Evolutionary conservation across 169 alveolate genomes (phyloP).

Genomic region (Miamiensis avidus): DNA sequence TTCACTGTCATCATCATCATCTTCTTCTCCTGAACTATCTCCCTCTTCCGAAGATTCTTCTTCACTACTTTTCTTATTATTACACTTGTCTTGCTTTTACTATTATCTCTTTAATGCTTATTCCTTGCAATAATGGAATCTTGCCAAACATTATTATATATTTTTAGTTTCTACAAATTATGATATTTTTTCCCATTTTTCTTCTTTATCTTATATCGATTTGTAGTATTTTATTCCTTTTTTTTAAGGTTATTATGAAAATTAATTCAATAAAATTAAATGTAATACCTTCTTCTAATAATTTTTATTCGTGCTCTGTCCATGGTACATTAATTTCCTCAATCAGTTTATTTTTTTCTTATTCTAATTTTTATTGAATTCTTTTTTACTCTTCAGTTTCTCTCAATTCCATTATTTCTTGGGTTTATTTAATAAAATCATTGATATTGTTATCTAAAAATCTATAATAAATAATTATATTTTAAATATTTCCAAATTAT

Average conservation of each 20-base stretch:
- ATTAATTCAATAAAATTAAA: no score
- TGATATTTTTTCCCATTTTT: neutral
- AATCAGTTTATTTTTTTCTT: neutral
- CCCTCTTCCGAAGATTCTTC: neutral
- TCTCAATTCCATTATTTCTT: neutral
- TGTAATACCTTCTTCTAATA: neutral
- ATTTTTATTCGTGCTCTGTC: neutral
- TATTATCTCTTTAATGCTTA: neutral
- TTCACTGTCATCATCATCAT: neutral
- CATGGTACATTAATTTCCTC: neutral
- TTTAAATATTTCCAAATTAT: no score
- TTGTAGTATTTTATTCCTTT: neutral
- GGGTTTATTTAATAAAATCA: neutral
- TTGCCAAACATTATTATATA: neutral
- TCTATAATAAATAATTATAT: neutral
- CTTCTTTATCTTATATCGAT: neutral
- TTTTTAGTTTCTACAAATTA: neutral
- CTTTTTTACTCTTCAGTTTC: neutral
- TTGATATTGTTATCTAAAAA: neutral
- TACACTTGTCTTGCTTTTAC: neutral
- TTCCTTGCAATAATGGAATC: neutral
- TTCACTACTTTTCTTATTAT: neutral
- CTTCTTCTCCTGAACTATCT: neutral
- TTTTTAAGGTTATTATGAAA: no score
- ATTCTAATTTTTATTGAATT: neutral